phyloP scores from a whole-genome alignment of 202 grass and related monocot species.

The Elaeis oleifera region DNA sequence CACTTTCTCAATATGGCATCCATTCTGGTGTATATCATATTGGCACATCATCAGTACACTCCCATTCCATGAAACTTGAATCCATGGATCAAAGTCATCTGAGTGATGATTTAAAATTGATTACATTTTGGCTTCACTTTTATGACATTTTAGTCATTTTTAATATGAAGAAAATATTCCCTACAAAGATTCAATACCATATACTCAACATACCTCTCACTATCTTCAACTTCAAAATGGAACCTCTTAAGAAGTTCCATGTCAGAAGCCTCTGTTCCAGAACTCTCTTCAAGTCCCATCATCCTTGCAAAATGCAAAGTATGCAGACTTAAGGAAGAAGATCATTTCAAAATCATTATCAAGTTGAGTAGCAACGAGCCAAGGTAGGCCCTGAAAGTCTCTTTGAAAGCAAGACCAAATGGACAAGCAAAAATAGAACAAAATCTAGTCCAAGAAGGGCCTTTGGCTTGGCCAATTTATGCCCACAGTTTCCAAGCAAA shows the following conservation, averaged over 20 bases:
- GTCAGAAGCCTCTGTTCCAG: constrained; percentile 74
- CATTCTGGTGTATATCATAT: no score
- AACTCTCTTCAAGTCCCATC: constrained; percentile 71
- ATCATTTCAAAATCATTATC: background rate
- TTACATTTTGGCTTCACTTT: no score
- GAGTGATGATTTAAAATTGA: no score
- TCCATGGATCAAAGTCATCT: no score
- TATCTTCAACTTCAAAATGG: constrained; percentile 21
- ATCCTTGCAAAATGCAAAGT: constrained; percentile 45
- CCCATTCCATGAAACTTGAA: no score
- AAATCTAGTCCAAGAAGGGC: background rate
- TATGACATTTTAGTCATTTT: no score
- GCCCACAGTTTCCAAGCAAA: no score
- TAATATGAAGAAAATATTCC: background rate
- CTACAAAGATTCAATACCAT: background rate
- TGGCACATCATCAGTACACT: no score
- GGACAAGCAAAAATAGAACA: background rate
- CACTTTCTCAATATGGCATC: no score
- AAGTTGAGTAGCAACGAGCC: background rate
- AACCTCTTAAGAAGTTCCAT: constrained; percentile 44
- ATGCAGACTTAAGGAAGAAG: background rate
- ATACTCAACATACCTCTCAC: constrained; percentile 27
- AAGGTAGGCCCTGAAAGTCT: background rate
- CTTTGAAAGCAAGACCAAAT: background rate
- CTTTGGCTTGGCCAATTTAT: no score